Evolutionary conservation across 108 stramenopile genomes (phyloP).

Genomic region (Asterionellopsis glacialis): DNA sequence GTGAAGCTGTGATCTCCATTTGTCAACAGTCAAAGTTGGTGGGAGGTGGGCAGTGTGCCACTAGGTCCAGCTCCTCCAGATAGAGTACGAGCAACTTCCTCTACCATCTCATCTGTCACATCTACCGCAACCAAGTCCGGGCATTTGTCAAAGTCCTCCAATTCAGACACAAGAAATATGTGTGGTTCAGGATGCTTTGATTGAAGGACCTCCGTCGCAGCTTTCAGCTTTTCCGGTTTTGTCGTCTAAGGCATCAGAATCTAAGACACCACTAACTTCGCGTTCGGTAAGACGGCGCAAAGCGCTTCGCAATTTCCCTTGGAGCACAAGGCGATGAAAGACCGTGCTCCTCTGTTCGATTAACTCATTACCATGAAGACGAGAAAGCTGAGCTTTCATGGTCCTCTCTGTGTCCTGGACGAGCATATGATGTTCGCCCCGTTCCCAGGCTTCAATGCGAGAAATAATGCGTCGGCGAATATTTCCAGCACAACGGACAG

Average conservation of each 20-base stretch:
- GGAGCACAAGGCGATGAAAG: slow-evolving; percentile 4
- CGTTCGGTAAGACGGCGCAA: slow-evolving; percentile 15
- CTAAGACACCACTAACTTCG: slow-evolving; percentile 10
- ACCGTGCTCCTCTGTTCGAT: too few relatives aligned
- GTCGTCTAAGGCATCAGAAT: slow-evolving; percentile 13
- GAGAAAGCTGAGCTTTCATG: too few relatives aligned
- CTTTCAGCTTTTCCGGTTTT: slow-evolving; percentile 19
- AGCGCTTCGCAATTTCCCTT: slow-evolving; percentile 17
- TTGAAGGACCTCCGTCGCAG: slow-evolving; percentile 20
- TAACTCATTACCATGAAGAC: too few relatives aligned
- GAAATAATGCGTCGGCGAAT: too few relatives aligned
- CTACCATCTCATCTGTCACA: slow-evolving; percentile 17
- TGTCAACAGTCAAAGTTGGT: slow-evolving; percentile 2
- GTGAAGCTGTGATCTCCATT: too few relatives aligned
- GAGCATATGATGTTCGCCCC: too few relatives aligned
- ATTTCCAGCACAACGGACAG: too few relatives aligned
- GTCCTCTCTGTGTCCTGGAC: too few relatives aligned
- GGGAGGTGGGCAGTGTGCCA: slow-evolving; percentile 10
- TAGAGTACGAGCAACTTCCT: slow-evolving; percentile 13
- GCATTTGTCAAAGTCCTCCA: background rate
- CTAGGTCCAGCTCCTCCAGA: slow-evolving; percentile 16
- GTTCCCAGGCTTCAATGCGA: too few relatives aligned
- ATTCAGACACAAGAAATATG: background rate
- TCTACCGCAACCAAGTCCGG: slow-evolving; percentile 12
- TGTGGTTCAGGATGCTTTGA: slow-evolving; percentile 14